Percentiles rank a stretch among this genome's conserved stretches.
phyloP scores from a whole-genome alignment of 2,329 filamentous ascomycete genomes.

The Exophiala mesophila region DNA sequence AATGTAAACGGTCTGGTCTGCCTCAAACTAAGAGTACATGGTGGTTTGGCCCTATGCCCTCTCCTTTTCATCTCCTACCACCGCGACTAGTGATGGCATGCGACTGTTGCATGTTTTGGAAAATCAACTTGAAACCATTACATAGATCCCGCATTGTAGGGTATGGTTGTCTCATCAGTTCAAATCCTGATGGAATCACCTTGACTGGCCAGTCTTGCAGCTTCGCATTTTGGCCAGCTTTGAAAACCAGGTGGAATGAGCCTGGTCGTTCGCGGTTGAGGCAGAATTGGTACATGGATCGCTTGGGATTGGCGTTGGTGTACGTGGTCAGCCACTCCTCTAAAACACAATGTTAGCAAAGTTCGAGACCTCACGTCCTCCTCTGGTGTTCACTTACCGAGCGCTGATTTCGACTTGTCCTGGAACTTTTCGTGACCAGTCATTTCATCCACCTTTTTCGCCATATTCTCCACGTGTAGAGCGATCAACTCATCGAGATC shows the following conservation, averaged over 20 bases:
- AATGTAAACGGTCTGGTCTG: no score
- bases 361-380: no score
- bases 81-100: slow-evolving; percentile 8
- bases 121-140: slow-evolving; percentile 92
- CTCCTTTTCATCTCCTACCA: slow-evolving; percentile 9
- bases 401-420: slow-evolving; percentile 69
- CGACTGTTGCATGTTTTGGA: slow-evolving; percentile 53
- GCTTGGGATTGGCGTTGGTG: slow-evolving; percentile 89
- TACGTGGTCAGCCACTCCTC: slow-evolving; percentile 96
- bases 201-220: slow-evolving; percentile 80
- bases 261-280: slow-evolving; percentile 86
- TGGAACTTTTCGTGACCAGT: slow-evolving; percentile 94
- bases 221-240: slow-evolving; percentile 70
- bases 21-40: background rate
- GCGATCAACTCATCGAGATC: slow-evolving; percentile 97
- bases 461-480: slow-evolving; percentile 96
- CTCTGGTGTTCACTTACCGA: slow-evolving; percentile 59
- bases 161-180: slow-evolving; percentile 82
- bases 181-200: slow-evolving; percentile 87
- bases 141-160: slow-evolving; percentile 92
- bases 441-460: slow-evolving; percentile 94
- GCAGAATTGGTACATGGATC: slow-evolving; percentile 93
- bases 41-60: background rate
- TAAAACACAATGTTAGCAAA: slow-evolving; percentile 35
- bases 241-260: slow-evolving; percentile 96